A percentile compares a stretch with the other conserved stretches of the same genome.
These are phyloP conservation scores for Ceratocystis destructans DNA, from an alignment of 2,329 filamentous ascomycete genomes.

Conservation along the genomic window DNA sequence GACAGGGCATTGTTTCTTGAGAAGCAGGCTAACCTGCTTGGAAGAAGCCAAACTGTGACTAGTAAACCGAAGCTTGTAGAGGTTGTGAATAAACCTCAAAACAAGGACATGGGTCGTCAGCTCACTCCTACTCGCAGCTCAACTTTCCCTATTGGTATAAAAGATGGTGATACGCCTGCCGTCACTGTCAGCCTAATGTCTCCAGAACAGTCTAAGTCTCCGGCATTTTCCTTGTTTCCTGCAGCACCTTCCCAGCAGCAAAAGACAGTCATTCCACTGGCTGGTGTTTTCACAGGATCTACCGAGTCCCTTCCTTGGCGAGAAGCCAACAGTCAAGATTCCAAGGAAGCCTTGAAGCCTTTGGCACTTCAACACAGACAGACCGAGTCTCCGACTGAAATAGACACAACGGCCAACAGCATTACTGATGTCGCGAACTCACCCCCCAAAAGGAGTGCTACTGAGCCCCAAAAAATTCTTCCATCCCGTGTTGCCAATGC, in stretches of 20 bases:
- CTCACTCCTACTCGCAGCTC: slow-evolving; percentile 15
- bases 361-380: background rate
- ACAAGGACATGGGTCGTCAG: slow-evolving; percentile 10
- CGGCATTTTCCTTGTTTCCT: slow-evolving; percentile 35
- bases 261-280: background rate
- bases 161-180: background rate
- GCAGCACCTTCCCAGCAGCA: slow-evolving; percentile 23
- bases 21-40: slow-evolving; percentile 33
- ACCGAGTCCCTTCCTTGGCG: background rate
- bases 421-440: background rate
- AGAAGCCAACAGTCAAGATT: background rate
- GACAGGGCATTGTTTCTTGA: slow-evolving; percentile 19
- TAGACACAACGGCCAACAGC: background rate
- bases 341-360: background rate
- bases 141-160: slow-evolving; percentile 13
- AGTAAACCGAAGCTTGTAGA: slow-evolving; percentile 31
- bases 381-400: background rate
- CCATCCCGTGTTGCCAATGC: slow-evolving; percentile 32
- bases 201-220: slow-evolving; percentile 26
- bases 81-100: slow-evolving; percentile 13
- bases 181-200: background rate
- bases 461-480: background rate
- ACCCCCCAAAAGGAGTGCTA: background rate
- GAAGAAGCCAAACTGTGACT: slow-evolving; percentile 45
- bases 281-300: background rate